A percentile compares a stretch with the other conserved stretches of the same genome.
Evolutionary conservation across 1,284 basidiomycete species (phyloP).

Genomic region (Psilocybe mexicana): DNA sequence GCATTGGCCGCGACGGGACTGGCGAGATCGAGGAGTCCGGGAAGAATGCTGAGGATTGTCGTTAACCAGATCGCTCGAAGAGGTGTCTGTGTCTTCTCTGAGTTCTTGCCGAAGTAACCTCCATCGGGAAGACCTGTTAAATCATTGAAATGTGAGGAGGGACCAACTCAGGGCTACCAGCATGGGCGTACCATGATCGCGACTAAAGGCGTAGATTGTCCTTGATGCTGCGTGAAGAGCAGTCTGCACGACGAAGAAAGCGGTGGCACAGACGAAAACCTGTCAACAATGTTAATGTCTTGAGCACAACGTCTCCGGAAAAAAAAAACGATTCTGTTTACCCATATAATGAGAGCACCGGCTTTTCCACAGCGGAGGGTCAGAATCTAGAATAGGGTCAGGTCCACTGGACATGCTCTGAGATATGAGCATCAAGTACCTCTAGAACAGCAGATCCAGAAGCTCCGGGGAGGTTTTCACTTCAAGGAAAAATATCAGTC

Average conservation of each 20-base stretch:
- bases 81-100: constrained; percentile 70
- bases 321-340: constrained; percentile 27
- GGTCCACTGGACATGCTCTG: background rate
- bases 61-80: constrained; percentile 83
- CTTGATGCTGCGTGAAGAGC: constrained; percentile 86
- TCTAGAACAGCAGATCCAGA: constrained; percentile 73
- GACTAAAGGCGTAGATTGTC: constrained; percentile 88
- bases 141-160: background rate
- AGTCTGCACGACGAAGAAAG: constrained; percentile 82
- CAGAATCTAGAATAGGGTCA: constrained; percentile 58
- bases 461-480: constrained; percentile 61
- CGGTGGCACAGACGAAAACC: constrained; percentile 77
- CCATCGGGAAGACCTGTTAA: constrained; percentile 71
- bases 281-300: constrained; percentile 19
- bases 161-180: background rate
- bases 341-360: constrained; percentile 77
- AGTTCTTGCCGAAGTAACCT: constrained; percentile 77
- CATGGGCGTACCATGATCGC: constrained; percentile 61
- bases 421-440: constrained; percentile 32
- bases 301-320: background rate
- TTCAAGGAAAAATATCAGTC: constrained; percentile 23
- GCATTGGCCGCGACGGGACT: constrained; percentile 80
- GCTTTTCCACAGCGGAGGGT: constrained; percentile 69
- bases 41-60: constrained; percentile 68
- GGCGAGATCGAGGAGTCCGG: constrained; percentile 77